Evolutionary conservation across 2,329 filamentous ascomycete genomes (phyloP).

Genomic region (Epichloe baconii): DNA sequence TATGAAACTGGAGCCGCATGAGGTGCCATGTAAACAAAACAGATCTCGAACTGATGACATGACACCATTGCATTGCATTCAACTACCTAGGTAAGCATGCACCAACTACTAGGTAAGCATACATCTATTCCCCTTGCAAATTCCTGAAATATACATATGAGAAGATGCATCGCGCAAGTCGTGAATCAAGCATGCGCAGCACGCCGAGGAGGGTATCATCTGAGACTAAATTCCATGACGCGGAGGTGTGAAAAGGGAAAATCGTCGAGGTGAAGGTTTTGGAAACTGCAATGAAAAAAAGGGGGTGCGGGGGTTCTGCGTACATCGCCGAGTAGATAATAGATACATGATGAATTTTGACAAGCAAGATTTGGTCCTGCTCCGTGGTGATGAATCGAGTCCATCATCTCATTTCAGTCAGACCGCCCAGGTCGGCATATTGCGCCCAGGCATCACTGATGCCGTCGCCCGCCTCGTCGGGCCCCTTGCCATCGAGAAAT

Average conservation of each 20-base stretch:
- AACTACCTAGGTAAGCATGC: background rate
- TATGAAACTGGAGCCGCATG: too few relatives aligned
- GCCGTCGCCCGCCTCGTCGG: conserved; percentile 9
- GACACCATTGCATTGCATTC: too few relatives aligned
- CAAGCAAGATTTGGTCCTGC: background rate
- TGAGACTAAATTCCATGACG: background rate
- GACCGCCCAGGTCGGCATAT: conserved; percentile 31
- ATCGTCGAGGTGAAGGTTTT: too few relatives aligned
- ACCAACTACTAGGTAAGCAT: background rate
- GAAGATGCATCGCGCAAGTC: background rate
- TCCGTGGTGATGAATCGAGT: background rate
- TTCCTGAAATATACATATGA: background rate
- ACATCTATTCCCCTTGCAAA: background rate
- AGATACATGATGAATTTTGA: background rate
- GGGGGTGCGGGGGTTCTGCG: too few relatives aligned
- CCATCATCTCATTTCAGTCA: conserved; percentile 25
- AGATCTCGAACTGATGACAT: too few relatives aligned
- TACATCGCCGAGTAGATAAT: background rate
- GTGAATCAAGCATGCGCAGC: background rate
- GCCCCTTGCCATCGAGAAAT: conserved; percentile 18
- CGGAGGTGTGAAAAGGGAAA: too few relatives aligned
- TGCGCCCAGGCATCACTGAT: conserved; percentile 29
- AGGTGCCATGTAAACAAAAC: too few relatives aligned
- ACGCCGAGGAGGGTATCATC: background rate
- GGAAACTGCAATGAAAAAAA: too few relatives aligned